Conservation (phyloP, 352 stramenopile species). For the Phytophthora sansomeana region DNA sequence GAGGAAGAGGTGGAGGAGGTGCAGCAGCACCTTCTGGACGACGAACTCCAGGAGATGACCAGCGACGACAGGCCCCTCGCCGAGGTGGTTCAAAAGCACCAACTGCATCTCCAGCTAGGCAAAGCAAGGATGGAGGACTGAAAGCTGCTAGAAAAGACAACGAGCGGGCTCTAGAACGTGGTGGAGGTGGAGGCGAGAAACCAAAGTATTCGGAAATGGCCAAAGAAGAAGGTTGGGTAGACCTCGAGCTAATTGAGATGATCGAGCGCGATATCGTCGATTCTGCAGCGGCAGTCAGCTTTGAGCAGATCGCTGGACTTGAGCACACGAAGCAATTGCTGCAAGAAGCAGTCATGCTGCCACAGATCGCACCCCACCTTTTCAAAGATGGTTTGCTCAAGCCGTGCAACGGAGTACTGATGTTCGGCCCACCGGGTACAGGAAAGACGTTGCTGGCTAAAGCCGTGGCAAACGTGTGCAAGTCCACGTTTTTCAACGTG, state of each 20-base stretch:
- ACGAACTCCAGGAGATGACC: slow-evolving; percentile 68
- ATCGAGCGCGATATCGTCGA: slow-evolving; percentile 89
- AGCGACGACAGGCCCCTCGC: slow-evolving; percentile 46
- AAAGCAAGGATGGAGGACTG: slow-evolving; percentile 49
- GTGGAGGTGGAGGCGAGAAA: slow-evolving; percentile 25
- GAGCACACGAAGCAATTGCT: slow-evolving; percentile 86
- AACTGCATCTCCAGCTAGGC: slow-evolving; percentile 34
- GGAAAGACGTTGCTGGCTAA: slow-evolving; percentile 92
- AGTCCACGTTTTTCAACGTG: slow-evolving; percentile 99
- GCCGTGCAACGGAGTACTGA: slow-evolving; percentile 83
- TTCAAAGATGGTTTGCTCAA: slow-evolving; percentile 87
- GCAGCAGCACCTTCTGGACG: slow-evolving; percentile 46
- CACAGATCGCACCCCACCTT: slow-evolving; percentile 84
- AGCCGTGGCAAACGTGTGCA: slow-evolving; percentile 95
- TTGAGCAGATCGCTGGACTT: slow-evolving; percentile 80
- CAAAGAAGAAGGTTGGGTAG: slow-evolving; percentile 71
- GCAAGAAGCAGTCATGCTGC: slow-evolving; percentile 87
- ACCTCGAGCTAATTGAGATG: slow-evolving; percentile 85
- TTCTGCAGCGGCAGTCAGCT: slow-evolving; percentile 61
- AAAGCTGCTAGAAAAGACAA: slow-evolving; percentile 55
- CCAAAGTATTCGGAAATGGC: slow-evolving; percentile 80
- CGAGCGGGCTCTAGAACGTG: slow-evolving; percentile 31
- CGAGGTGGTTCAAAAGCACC: slow-evolving; percentile 30
- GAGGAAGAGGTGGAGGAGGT: slow-evolving; percentile 4
- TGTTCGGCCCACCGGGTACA: slow-evolving; percentile 90